Evolutionary conservation across 306 rosid species (phyloP).

Genomic region (Rosa persica): DNA sequence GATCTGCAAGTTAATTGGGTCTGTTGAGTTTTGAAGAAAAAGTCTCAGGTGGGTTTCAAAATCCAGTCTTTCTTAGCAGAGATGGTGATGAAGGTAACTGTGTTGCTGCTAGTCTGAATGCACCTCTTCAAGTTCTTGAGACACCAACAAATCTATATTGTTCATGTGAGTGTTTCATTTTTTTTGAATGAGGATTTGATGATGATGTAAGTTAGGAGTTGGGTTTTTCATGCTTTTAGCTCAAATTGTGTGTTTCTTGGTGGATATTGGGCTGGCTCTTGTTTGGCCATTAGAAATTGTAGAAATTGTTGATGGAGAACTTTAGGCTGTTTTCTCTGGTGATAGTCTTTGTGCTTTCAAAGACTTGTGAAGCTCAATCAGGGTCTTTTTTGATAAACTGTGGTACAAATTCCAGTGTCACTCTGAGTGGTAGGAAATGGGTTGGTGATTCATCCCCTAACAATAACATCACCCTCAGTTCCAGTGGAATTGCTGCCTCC

Average conservation of each 20-base stretch:
- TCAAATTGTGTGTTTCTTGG: constrained; percentile 15
- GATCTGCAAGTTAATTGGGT: constrained; percentile 49
- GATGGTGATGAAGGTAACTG: constrained; percentile 32
- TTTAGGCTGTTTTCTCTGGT: constrained; percentile 35
- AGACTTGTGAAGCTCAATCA: constrained; percentile 52
- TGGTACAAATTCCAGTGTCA: constrained; percentile 73
- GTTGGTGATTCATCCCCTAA: constrained; percentile 66
- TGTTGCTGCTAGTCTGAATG: constrained; percentile 36
- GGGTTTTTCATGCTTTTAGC: constrained; percentile 23
- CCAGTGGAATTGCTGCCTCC: constrained; percentile 44
- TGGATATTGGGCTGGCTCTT: constrained; percentile 21
- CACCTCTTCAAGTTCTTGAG: constrained; percentile 13
- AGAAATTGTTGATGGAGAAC: constrained; percentile 43
- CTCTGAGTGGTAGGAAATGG: constrained; percentile 80
- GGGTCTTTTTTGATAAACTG: constrained; percentile 62
- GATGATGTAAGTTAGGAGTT: constrained; percentile 31
- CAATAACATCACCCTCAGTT: constrained; percentile 51
- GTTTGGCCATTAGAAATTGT: constrained; percentile 17
- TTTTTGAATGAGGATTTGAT: constrained; percentile 12
- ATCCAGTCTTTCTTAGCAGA: constrained; percentile 19
- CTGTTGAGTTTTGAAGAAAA: constrained; percentile 25
- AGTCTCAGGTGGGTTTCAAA: constrained; percentile 35
- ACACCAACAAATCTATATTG: not conserved
- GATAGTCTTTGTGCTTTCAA: constrained; percentile 34
- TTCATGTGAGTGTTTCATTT: not conserved